These are phyloP conservation scores for Triticum aestivum DNA, from an alignment of 176 grass and related monocot genomes.

Conservation along the genomic window DNA sequence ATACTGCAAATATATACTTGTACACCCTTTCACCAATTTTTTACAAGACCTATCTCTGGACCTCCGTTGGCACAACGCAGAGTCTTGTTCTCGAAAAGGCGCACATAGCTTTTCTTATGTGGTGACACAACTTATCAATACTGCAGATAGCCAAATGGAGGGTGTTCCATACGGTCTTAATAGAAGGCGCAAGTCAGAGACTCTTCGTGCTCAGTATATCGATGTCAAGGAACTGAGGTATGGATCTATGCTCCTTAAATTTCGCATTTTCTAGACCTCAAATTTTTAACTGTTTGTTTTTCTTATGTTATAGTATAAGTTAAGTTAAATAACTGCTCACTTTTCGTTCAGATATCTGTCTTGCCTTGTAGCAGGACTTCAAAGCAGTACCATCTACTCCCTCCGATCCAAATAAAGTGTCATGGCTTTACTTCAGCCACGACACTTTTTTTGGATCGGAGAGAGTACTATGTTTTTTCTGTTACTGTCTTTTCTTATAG, in stretches of 20 bases:
- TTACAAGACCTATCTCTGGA: not conserved
- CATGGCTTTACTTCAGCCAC: no score
- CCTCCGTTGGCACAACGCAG: not conserved
- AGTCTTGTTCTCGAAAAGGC: not conserved
- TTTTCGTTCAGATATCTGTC: conserved; percentile 17
- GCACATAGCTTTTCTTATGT: conserved; percentile 9
- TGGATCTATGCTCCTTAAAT: not conserved
- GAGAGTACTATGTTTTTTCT: not conserved
- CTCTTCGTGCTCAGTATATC: conserved; percentile 89
- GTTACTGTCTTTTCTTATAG: not conserved
- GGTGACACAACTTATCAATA: conserved; percentile 23
- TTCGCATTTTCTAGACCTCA: not conserved
- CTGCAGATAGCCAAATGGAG: conserved; percentile 50
- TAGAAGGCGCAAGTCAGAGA: conserved; percentile 90
- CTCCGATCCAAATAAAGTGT: no score
- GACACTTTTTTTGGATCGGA: no score
- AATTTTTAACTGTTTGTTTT: not conserved
- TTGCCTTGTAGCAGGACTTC: not conserved
- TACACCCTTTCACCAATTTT: not conserved
- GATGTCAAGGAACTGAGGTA: conserved; percentile 75
- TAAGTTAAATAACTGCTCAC: not conserved
- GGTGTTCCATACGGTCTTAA: conserved; percentile 43
- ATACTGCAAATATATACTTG: not conserved
- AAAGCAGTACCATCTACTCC: not conserved
- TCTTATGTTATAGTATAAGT: conserved; percentile 7